Evolutionary conservation across 208 protist genomes (phyloP), one percentile per base, ranked within the genome.

Genomic region (Acanthamoeba healyi): DNA sequence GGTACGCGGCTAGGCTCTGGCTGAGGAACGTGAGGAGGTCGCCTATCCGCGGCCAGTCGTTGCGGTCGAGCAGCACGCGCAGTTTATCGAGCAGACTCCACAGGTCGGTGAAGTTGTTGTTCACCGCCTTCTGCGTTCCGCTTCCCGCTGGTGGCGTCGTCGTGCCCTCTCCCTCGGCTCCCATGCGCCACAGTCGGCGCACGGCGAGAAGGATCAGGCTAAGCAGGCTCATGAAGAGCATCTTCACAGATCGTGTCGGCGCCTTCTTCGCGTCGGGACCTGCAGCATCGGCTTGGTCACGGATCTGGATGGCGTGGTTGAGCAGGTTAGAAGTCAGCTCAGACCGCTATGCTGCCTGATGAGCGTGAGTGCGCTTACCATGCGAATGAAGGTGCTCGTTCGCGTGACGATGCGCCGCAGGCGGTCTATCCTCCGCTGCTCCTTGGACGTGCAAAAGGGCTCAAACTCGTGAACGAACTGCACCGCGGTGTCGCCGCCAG

Each of bases 381-480:
- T 24, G 24, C 46, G 38, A 22, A 84, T 10, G 42, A 58, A 84
- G 44, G 0, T 26, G 10, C 46, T 32, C 19, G 44, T 32, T 19
- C 74, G 74, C 10, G 26, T 26, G 42, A 84, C 44, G 74, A 84
- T 32, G 12, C 74, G 38, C 3, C 74, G 74, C 74, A 84, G 24
- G 7, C 74, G 74, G 29, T 84, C 74, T 1, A 84, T 12, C 74
- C 74, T 40, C 10, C 74, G 7, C 74, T 84, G 74, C 19, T 84
- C 74, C 74, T 84, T 84, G 19, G 38, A 56, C 29, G 74, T 84
- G 44, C 74, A 58, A 22, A 84, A 84, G 22, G 74, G 74, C 74
- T 51, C 74, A 24, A 84, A 84, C n/a, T 84, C 74, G 19, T 49
- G 38, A 26, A 51, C 54, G 42, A 84, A 36, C 26, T 17, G 5